Base-by-base conservation (phyloP, 2,329 filamentous ascomycete species). In the Aspergillus sp. region DNA sequence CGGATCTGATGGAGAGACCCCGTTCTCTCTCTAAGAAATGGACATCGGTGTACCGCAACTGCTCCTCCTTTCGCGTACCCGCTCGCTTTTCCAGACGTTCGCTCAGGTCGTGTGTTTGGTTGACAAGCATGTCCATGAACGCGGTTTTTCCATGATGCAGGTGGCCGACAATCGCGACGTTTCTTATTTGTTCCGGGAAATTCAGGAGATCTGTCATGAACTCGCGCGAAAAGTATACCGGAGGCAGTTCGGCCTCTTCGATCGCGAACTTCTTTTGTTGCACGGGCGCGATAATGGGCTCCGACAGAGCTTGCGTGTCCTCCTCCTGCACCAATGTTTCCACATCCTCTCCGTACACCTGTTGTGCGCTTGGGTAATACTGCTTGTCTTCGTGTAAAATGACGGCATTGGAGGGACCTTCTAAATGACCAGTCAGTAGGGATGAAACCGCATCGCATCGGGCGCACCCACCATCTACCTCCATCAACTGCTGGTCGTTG, bases 321-420 rank as follows among this genome's bases (percentile, higher is more conserved):
- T 97, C 94, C 73, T 99, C 94, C 68, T 97, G 89, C 34, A 99
- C 93, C 72, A 96, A 77, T 1, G 93, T 94, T 76, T 99, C 94
- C 64, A 99, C 94, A 74, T 94, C 92, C 63, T 86, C 82, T 48
- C 94, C 94, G 70, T 97, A 99, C 40, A 96, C 87, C 72, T 99
- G 94, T 68, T 93, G 87, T 52, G 94, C 94, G n/a, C 92, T 96
- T 25, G 94, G 94, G 70, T 99, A 99, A 74, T 99, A 99, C 71
- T 97, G 94, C 74, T 99, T 99, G 77, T 99, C 94, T 79, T 99
- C 94, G 76, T 99, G 94, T 43, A 99, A 83, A 53, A 99, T 83
- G n/a, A 99, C 91, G 47, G 94, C 93, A 72, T 97, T 99, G 4
- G 92, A 97, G 3, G 93, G 89, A 13, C 89, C 91, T 45, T 92